Percentiles rank a stretch among this genome's conserved stretches.
phyloP scores from a whole-genome alignment of 495 filamentous ascomycete genomes.

The Filosporella fistucella region DNA sequence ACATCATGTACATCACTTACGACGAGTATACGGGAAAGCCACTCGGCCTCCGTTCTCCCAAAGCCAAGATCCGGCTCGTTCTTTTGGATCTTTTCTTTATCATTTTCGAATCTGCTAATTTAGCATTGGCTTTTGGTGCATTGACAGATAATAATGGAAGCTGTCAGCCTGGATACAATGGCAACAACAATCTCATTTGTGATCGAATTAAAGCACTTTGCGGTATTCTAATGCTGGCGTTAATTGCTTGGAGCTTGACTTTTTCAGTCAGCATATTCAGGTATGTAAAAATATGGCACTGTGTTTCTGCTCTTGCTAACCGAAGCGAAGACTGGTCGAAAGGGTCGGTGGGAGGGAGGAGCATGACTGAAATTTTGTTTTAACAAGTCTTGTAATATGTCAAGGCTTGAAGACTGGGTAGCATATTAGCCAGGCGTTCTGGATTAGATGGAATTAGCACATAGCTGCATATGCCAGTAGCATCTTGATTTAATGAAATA shows the following conservation, averaged over 20 bases:
- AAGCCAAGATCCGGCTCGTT: slow-evolving; percentile 80
- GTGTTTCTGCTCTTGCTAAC: slow-evolving; percentile 14
- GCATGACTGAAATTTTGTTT: slow-evolving; percentile 8
- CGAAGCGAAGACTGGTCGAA: slow-evolving; percentile 55
- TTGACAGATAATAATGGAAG: slow-evolving; percentile 66
- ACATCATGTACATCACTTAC: slow-evolving; percentile 88
- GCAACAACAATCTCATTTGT: slow-evolving; percentile 47
- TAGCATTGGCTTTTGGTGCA: slow-evolving; percentile 83
- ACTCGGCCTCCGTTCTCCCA: slow-evolving; percentile 75
- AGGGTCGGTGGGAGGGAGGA: slow-evolving; percentile 58
- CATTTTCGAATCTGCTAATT: slow-evolving; percentile 89
- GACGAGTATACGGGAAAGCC: slow-evolving; percentile 96
- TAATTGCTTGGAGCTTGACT: slow-evolving; percentile 85
- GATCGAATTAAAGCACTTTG: slow-evolving; percentile 71
- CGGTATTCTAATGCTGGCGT: slow-evolving; percentile 73
- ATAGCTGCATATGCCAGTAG: too few species aligned
- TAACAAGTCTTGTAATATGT: too few species aligned
- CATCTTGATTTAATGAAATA: too few species aligned
- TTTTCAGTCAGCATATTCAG: slow-evolving; percentile 87
- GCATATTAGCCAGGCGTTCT: too few species aligned
- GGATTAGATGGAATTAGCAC: too few species aligned
- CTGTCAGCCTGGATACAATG: slow-evolving; percentile 44
- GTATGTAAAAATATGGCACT: slow-evolving; percentile 36
- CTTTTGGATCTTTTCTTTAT: slow-evolving; percentile 94
- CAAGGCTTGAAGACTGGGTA: too few species aligned